Conservation (phyloP, 768 basidiomycete species). For the Gelatoporia subvermispora region DNA sequence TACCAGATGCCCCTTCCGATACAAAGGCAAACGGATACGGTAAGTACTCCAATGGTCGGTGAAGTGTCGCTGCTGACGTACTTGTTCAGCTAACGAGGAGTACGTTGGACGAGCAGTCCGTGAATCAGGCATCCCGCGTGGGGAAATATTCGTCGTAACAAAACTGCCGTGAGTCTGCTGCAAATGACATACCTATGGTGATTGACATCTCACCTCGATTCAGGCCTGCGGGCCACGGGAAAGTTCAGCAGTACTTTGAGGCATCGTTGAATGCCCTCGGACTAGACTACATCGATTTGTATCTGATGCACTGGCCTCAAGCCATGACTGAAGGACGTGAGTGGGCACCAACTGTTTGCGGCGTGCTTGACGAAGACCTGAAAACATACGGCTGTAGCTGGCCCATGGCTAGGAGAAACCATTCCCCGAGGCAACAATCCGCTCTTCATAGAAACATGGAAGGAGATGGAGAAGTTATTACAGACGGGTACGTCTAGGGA, state of each 20-base stretch:
- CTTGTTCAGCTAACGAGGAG: constrained; percentile 49
- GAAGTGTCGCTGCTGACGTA: neutral
- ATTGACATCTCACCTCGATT: constrained; percentile 31
- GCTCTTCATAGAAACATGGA: constrained; percentile 40
- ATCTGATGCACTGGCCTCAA: constrained; percentile 50
- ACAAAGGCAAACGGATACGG: constrained; percentile 4
- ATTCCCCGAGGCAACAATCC: constrained; percentile 23
- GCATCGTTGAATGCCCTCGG: constrained; percentile 36
- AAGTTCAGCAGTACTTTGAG: constrained; percentile 20
- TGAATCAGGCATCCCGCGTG: constrained; percentile 43
- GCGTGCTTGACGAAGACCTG: no score
- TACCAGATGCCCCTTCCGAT: no score
- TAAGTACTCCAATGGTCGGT: neutral
- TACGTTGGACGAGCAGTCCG: constrained; percentile 73
- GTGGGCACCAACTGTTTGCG: constrained; percentile 41
- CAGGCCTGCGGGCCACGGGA: constrained; percentile 25
- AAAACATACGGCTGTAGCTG: neutral
- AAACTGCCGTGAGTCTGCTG: constrained; percentile 16
- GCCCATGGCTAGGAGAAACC: neutral
- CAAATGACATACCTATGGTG: constrained; percentile 24
- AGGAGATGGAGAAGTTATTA: constrained; percentile 49
- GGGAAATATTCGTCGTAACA: constrained; percentile 27
- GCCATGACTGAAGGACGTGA: constrained; percentile 26
- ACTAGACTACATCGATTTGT: constrained; percentile 32
- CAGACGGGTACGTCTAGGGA: constrained; percentile 46